Evolutionary conservation across 805 yeast genomes (phyloP).

Genomic region (Starmerella stigmatis): DNA sequence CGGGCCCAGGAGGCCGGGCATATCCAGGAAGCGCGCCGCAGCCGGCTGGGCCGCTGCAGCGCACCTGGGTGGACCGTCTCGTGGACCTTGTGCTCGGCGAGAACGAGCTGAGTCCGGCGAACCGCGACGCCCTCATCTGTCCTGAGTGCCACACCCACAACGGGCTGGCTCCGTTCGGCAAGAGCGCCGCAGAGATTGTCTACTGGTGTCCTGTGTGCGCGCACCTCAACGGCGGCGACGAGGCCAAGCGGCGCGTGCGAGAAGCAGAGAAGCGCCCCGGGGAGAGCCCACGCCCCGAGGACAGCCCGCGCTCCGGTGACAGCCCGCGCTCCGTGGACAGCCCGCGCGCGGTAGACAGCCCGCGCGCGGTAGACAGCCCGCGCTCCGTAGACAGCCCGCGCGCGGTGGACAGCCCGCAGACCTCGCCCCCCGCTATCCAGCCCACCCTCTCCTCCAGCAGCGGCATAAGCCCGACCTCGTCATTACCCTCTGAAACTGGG

Average conservation of each 20-base stretch:
- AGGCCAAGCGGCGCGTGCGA: background rate
- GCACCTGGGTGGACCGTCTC: constrained; percentile 35
- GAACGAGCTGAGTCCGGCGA: constrained; percentile 51
- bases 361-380: no score
- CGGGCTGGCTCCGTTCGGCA: constrained; percentile 71
- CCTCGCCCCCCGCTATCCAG: no score
- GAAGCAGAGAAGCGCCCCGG: background rate
- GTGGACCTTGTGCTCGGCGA: constrained; percentile 44
- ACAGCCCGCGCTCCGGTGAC: no score
- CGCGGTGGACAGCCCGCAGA: no score
- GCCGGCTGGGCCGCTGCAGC: constrained; percentile 2
- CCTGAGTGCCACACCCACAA: constrained; percentile 55
- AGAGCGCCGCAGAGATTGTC: constrained; percentile 39
- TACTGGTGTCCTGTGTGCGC: constrained; percentile 65
- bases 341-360: no score
- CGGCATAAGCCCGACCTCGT: no score
- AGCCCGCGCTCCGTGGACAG: no score
- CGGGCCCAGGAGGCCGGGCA: no score
- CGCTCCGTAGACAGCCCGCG: no score
- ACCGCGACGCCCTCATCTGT: constrained; percentile 65
- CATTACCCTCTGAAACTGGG: no score
- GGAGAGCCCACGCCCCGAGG: background rate
- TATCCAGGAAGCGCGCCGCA: no score
- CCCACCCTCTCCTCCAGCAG: no score
- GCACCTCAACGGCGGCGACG: constrained; percentile 17